Percentiles rank a stretch among this genome's conserved stretches.
phyloP scores from a whole-genome alignment of 139 green algal genomes.

The Chlamydomonas sp. region DNA sequence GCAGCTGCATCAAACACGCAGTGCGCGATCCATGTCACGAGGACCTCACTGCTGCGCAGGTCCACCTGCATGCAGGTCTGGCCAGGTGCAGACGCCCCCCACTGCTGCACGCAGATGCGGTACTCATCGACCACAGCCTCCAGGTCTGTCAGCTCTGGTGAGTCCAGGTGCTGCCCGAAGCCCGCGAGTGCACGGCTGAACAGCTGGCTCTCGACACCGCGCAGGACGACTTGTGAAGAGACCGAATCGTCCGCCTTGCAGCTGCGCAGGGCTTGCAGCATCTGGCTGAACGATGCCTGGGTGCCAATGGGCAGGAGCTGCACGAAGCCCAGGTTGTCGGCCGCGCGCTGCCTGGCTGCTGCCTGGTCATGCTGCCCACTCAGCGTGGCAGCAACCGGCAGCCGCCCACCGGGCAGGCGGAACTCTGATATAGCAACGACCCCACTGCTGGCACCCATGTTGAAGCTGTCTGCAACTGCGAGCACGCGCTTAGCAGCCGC shows the following conservation, averaged over 20 bases:
- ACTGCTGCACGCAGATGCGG: slow-evolving; percentile 4
- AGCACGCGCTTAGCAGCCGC: slow-evolving; percentile 11
- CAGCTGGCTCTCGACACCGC: slow-evolving; percentile 31
- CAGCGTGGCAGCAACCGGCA: slow-evolving; percentile 1
- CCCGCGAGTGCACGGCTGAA: slow-evolving; percentile 16
- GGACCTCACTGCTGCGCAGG: slow-evolving; percentile 34
- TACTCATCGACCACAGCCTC: slow-evolving; percentile 29
- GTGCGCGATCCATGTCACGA: slow-evolving; percentile 38
- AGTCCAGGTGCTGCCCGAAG: not conserved
- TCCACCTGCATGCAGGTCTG: slow-evolving; percentile 27
- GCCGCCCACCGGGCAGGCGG: not conserved
- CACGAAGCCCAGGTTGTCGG: slow-evolving; percentile 4
- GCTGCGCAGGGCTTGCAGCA: not conserved
- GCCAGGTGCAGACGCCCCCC: not conserved
- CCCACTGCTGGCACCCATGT: not conserved
- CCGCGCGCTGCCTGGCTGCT: not conserved
- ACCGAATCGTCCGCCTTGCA: slow-evolving; percentile 13
- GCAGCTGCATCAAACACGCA: slow-evolving; percentile 26
- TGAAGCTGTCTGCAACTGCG: not conserved
- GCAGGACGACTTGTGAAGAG: slow-evolving; percentile 20
- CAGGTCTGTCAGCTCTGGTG: slow-evolving; percentile 14
- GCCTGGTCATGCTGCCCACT: not conserved
- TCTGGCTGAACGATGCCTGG: not conserved
- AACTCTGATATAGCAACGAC: not conserved
- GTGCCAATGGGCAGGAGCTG: not conserved